Base-by-base conservation (phyloP, 2,329 filamentous ascomycete species). In the Verticillium nubilum region DNA sequence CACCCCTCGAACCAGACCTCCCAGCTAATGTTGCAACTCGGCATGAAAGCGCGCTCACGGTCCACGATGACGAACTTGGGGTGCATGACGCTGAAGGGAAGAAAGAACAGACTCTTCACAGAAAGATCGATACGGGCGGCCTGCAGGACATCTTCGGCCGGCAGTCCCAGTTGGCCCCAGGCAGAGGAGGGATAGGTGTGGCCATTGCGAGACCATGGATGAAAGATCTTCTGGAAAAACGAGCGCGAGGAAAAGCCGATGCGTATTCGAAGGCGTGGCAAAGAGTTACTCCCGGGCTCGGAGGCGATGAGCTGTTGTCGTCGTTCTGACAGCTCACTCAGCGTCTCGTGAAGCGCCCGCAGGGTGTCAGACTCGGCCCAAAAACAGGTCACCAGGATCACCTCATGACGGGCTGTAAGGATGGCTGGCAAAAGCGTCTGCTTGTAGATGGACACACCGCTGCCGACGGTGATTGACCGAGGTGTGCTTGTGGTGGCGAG, bases 1-100 rank as follows among this genome's bases (percentile, higher is more conserved):
- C 87, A 91, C 0, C 88, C 89, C 70, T 96, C 91, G 27, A 94
- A 87, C 91, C 91, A 96, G n/a, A 85, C 74, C 72, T 95, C 91
- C 89, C 89, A 95, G 67, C 89, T 92, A 4, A 96, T 85, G 66
- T 96, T 96, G 72, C 90, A 93, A 66, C 88, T 92, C 0, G 91
- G 91, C 10, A 95, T 72, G 66, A 88, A 87, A 0, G 88, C 88
- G 2, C 75, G 79, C 31, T 77, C 71, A 0, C 87, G 81, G 69
- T 96, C 91, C 1, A 94, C 72, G 15, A 95, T 79, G 37, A 94
- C 79, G 65, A 91, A 94, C 67, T 96, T 96, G 0, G 91, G 88
- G 69, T 96, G 91, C 86, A 95, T 90, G n/a, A 96, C 88, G 67
- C 90, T 91, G 61, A 95, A 86, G 0, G 91, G 91, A 2, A 87